Conservation (phyloP, 139 green algal genomes). For the Deuterostichococcus epilithicus region DNA sequence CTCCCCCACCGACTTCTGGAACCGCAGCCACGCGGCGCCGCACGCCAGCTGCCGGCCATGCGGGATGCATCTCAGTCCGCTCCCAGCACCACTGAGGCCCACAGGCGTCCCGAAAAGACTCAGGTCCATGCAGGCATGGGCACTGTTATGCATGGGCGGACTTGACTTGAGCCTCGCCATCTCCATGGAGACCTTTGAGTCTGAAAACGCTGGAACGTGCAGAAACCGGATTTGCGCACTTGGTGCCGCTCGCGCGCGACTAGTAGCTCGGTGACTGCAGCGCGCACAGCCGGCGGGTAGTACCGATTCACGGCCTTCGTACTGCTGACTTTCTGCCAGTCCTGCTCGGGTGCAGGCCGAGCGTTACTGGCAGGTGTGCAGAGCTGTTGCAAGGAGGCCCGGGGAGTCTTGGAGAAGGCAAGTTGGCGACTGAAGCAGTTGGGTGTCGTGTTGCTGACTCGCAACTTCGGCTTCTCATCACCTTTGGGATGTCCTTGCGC, state of each 20-base stretch:
- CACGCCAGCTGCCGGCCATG: slow-evolving; percentile 25
- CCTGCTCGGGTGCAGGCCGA: slow-evolving; percentile 11
- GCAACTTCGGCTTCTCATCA: too few relatives aligned
- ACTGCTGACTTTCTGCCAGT: slow-evolving; percentile 59
- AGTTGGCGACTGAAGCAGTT: not conserved
- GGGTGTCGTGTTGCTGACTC: too few relatives aligned
- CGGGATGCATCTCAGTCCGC: too few relatives aligned
- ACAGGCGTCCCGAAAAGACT: too few relatives aligned
- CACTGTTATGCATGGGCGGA: too few relatives aligned
- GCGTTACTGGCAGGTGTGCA: too few relatives aligned
- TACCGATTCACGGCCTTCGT: slow-evolving; percentile 76
- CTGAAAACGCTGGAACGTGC: too few relatives aligned
- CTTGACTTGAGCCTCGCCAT: too few relatives aligned
- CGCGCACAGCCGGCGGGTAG: slow-evolving; percentile 59
- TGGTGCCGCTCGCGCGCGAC: slow-evolving; percentile 34
- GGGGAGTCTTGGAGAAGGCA: not conserved
- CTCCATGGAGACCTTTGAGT: too few relatives aligned
- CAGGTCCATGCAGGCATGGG: too few relatives aligned
- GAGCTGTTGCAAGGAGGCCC: not conserved
- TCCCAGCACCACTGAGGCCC: too few relatives aligned
- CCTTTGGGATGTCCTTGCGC: slow-evolving; percentile 30
- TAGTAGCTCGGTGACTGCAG: slow-evolving; percentile 20
- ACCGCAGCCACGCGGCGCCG: slow-evolving; percentile 45
- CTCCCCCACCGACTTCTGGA: slow-evolving; percentile 42
- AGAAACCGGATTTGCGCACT: not conserved